A percentile compares a stretch with the other conserved stretches of the same genome.
These are phyloP conservation scores for Populus pruinosa DNA, from an alignment of 345 rosid genomes.

Conservation along the genomic window DNA sequence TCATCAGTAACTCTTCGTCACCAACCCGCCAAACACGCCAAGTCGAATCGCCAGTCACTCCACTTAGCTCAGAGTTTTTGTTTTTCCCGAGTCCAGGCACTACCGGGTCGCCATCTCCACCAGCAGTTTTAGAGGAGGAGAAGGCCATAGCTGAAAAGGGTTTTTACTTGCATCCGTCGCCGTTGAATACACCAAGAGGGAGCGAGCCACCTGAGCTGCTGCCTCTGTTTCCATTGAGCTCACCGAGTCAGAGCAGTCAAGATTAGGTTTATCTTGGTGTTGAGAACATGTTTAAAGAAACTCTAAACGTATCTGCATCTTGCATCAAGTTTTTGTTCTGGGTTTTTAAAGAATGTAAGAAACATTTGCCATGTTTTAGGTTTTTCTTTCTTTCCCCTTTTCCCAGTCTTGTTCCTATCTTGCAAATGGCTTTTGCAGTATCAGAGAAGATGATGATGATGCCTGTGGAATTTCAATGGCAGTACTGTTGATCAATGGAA, in stretches of 20 bases:
- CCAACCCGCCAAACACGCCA: constrained; percentile 1
- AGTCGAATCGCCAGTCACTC: constrained; percentile 37
- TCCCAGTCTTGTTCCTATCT: not conserved
- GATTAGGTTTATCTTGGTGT: constrained; percentile 18
- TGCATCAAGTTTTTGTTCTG: not conserved
- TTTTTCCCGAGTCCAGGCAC: constrained; percentile 29
- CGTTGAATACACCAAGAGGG: constrained; percentile 23
- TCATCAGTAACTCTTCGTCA: constrained; percentile 4
- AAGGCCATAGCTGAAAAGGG: constrained; percentile 24
- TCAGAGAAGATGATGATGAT: not conserved
- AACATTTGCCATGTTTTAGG: not conserved
- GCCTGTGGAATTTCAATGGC: not conserved
- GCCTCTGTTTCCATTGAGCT: constrained; percentile 23
- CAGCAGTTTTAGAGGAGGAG: constrained; percentile 32
- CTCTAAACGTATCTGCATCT: not conserved
- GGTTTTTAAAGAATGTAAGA: not conserved
- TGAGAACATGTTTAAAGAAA: not conserved
- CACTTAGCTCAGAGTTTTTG: constrained; percentile 25
- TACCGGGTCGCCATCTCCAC: constrained; percentile 33
- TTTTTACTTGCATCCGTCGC: constrained; percentile 24
- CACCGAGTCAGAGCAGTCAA: constrained; percentile 13
- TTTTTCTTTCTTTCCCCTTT: not conserved
- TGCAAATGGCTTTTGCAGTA: not conserved
- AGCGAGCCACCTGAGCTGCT: constrained; percentile 23
- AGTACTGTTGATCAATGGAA: not conserved